Percentiles rank a stretch among this genome's conserved stretches.
Conservation (phyloP, 2,329 filamentous ascomycete species). For the Bipolaris bicolor region DNA sequence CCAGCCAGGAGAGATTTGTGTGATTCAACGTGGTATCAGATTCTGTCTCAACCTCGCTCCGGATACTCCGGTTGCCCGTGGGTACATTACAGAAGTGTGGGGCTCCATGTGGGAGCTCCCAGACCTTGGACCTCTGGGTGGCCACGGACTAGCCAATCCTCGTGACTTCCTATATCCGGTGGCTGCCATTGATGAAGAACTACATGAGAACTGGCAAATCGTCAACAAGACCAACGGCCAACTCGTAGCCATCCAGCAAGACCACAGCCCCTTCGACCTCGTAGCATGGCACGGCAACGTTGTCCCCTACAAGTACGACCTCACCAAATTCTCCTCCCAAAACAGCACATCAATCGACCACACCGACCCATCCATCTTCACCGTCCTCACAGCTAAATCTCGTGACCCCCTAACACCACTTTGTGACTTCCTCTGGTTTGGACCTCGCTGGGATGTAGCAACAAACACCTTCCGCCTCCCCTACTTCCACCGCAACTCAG, state of each 20-base stretch:
- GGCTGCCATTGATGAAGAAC: conserved; percentile 47
- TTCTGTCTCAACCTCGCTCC: conserved; percentile 46
- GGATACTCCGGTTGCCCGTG: conserved; percentile 43
- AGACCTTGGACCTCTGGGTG: conserved; percentile 49
- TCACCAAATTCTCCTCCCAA: conserved; percentile 55
- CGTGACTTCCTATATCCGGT: conserved; percentile 49
- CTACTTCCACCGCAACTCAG: conserved; percentile 50
- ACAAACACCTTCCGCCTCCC: conserved; percentile 49
- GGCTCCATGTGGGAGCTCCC: conserved; percentile 51
- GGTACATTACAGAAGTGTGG: conserved; percentile 52
- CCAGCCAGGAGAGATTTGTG: conserved; percentile 50
- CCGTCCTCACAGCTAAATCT: conserved; percentile 47
- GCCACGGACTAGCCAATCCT: conserved; percentile 50
- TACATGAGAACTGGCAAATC: conserved; percentile 44
- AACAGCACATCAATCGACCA: conserved; percentile 50
- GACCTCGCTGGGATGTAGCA: conserved; percentile 49
- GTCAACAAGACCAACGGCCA: conserved; percentile 47
- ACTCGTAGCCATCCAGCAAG: conserved; percentile 44
- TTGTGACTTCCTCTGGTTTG: conserved; percentile 49
- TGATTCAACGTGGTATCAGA: conserved; percentile 50
- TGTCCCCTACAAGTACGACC: conserved; percentile 62
- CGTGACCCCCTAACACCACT: conserved; percentile 46
- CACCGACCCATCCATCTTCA: conserved; percentile 49
- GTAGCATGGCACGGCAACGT: conserved; percentile 51
- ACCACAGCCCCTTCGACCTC: conserved; percentile 53